Conservation (phyloP, 1,139 yeast species). For the Pichia sp. region DNA sequence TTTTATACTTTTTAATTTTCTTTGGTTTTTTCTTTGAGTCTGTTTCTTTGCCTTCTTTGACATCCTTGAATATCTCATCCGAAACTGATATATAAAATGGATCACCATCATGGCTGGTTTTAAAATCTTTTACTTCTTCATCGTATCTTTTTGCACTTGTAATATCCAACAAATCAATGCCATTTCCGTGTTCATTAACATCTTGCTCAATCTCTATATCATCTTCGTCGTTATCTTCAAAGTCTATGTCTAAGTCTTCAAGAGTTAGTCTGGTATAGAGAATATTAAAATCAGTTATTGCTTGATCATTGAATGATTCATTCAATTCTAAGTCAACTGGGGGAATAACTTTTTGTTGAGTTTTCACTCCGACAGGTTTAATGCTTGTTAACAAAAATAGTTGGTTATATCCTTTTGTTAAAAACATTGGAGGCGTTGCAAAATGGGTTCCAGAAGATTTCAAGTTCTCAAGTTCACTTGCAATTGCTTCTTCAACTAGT, state of each 20-base stretch:
- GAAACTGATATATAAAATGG: slow-evolving; percentile 59
- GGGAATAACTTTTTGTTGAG: slow-evolving; percentile 55
- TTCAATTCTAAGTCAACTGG: slow-evolving; percentile 59
- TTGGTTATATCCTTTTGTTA: slow-evolving; percentile 67
- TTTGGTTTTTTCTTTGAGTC: slow-evolving; percentile 30
- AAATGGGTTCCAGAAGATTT: slow-evolving; percentile 16
- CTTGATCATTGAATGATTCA: slow-evolving; percentile 35
- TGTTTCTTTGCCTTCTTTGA: slow-evolving; percentile 2
- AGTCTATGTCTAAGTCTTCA: slow-evolving; percentile 9
- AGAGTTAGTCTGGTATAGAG: slow-evolving; percentile 16
- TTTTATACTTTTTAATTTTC: slow-evolving; percentile 30
- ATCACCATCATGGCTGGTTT: slow-evolving; percentile 62
- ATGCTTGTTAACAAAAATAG: slow-evolving; percentile 65
- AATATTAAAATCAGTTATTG: slow-evolving; percentile 26
- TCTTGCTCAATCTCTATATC: slow-evolving; percentile 28
- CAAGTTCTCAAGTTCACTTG: slow-evolving; percentile 19
- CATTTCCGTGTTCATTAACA: slow-evolving; percentile 26
- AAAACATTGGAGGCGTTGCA: slow-evolving; percentile 48
- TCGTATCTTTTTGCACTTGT: no score
- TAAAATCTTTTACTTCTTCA: no score
- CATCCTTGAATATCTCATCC: slow-evolving; percentile 9
- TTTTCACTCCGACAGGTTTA: slow-evolving; percentile 67
- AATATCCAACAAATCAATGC: no score
- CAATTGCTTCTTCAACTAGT: slow-evolving; percentile 49
- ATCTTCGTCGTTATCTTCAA: slow-evolving; percentile 6